These are phyloP conservation scores for Suillus subalutaceus DNA, from an alignment of 768 basidiomycete species.

Conservation along the genomic window DNA sequence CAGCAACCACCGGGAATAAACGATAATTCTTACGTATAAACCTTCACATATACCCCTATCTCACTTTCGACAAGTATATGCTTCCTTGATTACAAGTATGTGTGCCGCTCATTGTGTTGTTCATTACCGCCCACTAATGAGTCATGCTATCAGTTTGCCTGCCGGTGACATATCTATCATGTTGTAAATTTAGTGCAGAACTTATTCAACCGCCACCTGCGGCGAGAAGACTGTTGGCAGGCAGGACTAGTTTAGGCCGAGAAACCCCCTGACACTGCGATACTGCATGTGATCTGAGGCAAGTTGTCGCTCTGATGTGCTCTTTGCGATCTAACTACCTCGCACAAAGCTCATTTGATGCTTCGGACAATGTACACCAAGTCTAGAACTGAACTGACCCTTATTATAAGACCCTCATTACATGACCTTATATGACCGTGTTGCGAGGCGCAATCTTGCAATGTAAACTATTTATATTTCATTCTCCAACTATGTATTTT, in stretches of 20 bases:
- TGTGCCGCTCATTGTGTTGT: neutral
- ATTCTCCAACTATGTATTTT: neutral
- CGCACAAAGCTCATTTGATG: neutral
- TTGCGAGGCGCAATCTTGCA: neutral
- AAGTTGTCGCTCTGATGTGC: neutral
- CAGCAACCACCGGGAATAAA: constrained; percentile 57
- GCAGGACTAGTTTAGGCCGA: neutral
- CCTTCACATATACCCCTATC: constrained; percentile 56
- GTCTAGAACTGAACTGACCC: too few species aligned
- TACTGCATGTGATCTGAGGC: neutral
- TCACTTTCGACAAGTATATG: constrained; percentile 47
- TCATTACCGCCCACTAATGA: neutral
- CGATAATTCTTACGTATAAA: constrained; percentile 42
- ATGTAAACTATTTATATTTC: neutral
- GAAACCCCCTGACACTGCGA: neutral
- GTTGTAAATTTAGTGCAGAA: neutral
- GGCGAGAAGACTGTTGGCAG: neutral
- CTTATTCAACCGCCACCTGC: neutral
- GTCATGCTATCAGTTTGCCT: neutral
- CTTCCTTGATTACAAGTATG: neutral
- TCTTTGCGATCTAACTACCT: neutral
- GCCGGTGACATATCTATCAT: neutral
- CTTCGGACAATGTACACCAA: neutral
- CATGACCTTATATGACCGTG: neutral
- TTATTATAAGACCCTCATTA: neutral